Evolutionary conservation across 345 rosid species (phyloP), one percentile per base, ranked within the genome.

Genomic region (Salix brachista): DNA sequence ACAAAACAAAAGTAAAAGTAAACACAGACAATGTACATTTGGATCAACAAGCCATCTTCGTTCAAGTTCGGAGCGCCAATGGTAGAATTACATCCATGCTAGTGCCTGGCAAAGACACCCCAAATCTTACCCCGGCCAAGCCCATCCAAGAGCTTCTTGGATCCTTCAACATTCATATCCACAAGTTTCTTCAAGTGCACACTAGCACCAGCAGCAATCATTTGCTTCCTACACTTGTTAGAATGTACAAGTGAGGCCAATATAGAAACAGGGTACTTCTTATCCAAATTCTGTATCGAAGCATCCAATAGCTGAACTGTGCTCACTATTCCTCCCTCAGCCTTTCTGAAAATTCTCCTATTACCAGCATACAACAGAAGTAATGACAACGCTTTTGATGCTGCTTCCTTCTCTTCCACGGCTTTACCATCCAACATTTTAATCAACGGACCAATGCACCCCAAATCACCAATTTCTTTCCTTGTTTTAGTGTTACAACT

Each of bases 391-490:
- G 96, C 94, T 75, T 84, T 90, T 1, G 91, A 90, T 28, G 94
- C 97, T 18, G 96, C 94, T 84, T 91, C 97, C 84, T 88, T 90
- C 84, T 93, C 99, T 73, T 89, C 96, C 19, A 80, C 79, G 44
- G 92, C 94, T 83, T 95, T 95, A 19, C 96, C 97, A 77, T 95
- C 98, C 74, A 95, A 71, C 98, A 91, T 90, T 73, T 86, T 87
- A 71, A 90, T 85, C 85, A 95, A 78, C 16, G 85, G 84, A 64
- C 65, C 79, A 19, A 87, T 83, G 76, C 89, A 85, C 30, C 93
- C 97, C 13, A 79, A 79, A 65, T 88, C 97, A 26, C 98, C 96
- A 68, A 93, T 80, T 75, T 91, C 97, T 77, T 85, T 93, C 85
- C 91, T 81, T 14, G 83, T 76, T 81, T 85, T 91, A 6, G 92